Conservation (phyloP, 768 basidiomycete species). For the Tricholomella constricta region DNA sequence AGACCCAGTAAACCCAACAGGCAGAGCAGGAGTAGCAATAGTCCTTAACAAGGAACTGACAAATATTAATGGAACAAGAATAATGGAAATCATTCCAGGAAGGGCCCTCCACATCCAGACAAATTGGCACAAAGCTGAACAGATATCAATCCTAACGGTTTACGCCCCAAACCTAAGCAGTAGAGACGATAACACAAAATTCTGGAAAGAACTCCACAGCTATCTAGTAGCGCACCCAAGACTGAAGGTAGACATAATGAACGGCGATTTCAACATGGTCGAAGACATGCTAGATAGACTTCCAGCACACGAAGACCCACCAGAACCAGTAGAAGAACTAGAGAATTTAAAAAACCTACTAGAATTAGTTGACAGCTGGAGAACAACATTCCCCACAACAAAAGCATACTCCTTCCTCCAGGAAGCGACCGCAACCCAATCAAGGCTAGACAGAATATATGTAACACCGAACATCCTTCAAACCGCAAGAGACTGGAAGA, state of each 20-base stretch:
- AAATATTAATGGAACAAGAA: neutral
- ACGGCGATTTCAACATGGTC: conserved; percentile 50
- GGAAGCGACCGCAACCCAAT: too few relatives aligned
- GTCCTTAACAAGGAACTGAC: neutral
- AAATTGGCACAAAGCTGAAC: neutral
- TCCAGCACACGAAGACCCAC: conserved; percentile 24
- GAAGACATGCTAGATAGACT: conserved; percentile 40
- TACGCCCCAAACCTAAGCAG: neutral
- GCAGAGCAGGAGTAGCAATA: neutral
- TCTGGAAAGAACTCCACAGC: neutral
- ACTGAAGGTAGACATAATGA: conserved; percentile 31
- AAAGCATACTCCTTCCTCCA: too few relatives aligned
- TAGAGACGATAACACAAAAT: neutral
- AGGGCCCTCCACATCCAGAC: neutral
- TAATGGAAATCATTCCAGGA: neutral
- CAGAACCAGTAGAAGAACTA: conserved; percentile 13
- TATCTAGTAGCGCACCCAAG: neutral
- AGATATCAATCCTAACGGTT: neutral
- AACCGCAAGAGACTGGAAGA: too few relatives aligned
- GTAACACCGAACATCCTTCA: too few relatives aligned
- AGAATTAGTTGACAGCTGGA: conserved; percentile 33
- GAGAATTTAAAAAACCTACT: conserved; percentile 21
- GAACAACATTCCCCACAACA: conserved; percentile 27
- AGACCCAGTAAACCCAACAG: neutral
- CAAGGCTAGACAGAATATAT: too few relatives aligned